Base-by-base conservation (phyloP, 169 alveolate species). In the Eimeria praecox region DNA sequence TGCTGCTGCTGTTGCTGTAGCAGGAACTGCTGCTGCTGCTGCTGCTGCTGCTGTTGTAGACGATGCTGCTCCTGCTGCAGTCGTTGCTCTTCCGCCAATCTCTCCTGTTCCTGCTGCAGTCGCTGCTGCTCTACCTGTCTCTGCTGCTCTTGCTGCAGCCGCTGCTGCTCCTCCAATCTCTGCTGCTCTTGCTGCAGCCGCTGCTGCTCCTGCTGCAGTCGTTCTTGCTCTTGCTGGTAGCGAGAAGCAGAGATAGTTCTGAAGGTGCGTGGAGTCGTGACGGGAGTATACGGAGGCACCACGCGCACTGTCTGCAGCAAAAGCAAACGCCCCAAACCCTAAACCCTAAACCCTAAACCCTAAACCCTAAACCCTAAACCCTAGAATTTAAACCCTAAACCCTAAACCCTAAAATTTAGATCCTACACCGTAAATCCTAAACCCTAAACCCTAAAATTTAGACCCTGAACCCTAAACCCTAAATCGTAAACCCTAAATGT, bases 301-400 rank as follows among this genome's bases (percentile, higher is more conserved):
- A 78, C 66, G 40, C 52, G 52, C 40, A 78, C 89, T 16, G 66
- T 78, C 89, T 78, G 89, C 44, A 30, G 49, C 44, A 30, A n/a
- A 40, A 44, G 18, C 89, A 44, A 12, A 46, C 87, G 3, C 69
- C 69, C n/a, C 22, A 64, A 64, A 64, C 75, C 75, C 78, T 27
- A 38, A 77, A 77, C 88, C 88, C 88, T 78, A 78, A 78, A 42
- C 88, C 54, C 62, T 78, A 78, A 42, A 14, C 85, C 85, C 30
- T 35, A 71, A 71, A 33, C 82, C 78, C 78, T 66, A 66, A 66
- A 66, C 78, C 78, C 78, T 27, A 30, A 66, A 35, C 78, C 78
- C 30, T 66, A 22, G 27, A 66, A 5, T 35, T 14, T 66, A 0
- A 18, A 18, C 78, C 78, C 30, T 66, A 1, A 69, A 24, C 33